Evolutionary conservation across 2,329 filamentous ascomycete genomes (phyloP), one percentile per base, ranked within the genome.

Genomic region (Tolypocladium ophioglossoides): DNA sequence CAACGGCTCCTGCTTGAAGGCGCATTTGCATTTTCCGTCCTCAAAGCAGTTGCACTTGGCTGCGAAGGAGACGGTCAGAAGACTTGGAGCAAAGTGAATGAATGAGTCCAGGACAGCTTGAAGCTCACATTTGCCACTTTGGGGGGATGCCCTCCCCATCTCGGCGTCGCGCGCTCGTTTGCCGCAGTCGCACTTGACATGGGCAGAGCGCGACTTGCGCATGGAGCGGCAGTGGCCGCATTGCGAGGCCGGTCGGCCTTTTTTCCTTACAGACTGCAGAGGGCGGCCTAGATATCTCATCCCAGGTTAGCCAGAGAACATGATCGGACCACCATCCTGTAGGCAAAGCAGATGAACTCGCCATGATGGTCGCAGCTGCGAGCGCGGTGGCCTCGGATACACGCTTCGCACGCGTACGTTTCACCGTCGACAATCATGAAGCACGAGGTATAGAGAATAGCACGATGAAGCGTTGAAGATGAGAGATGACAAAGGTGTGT

Each of bases 181-280:
- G 35, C 41, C 52, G 14, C 52, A 53, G 27, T 49, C 46, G 44
- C 52, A 53, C 34, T 48, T 53, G 40, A 49, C 46, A 35, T 53
- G 52, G 12, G 46, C 41, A 18, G 52, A 53, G 11, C 52, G 52
- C 12, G 44, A 39, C 44, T 53, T 46, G 52, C 52, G 52, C 44
- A 53, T 47, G 37, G 52, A 40, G 20, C 52, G 52, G 27, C 52
- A 53, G 52, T 53, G 52, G 30, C 30, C 34, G 52, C 52, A 53
- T 34, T 53, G 52, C 12, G 52, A 53, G 18, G 48, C 52, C 16
- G 52, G 52, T 10, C 52, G n/a, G 24, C 52, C 52, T 16, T 53
- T 53, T n/a, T 49, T 53, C 35, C 32, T 47, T 12, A 53, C 34
- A 11, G 27, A 44, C 34, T 49, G 52, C 41, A 53, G 35, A 16